Conservation (phyloP, 495 filamentous ascomycete species). For the Xeromyces bisporus region DNA sequence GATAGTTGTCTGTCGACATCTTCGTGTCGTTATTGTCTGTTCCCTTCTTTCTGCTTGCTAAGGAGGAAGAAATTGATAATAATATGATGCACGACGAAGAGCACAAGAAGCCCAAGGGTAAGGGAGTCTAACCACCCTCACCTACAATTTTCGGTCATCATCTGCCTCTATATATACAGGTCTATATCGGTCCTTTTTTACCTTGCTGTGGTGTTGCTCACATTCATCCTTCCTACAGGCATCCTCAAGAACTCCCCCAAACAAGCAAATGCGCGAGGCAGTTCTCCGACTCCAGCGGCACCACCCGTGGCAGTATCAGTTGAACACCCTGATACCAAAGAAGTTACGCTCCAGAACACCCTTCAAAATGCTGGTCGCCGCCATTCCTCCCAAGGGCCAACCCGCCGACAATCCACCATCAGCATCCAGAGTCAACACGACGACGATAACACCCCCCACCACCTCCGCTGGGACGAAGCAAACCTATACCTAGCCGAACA, state of each 20-base stretch:
- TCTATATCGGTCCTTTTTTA: conserved; percentile 1
- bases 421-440: conserved; percentile 26
- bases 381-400: conserved; percentile 51
- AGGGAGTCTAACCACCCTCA: too few species aligned
- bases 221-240: conserved; percentile 30
- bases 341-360: conserved; percentile 84
- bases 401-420: conserved; percentile 54
- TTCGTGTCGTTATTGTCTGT: too few species aligned
- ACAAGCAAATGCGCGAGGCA: conserved; percentile 20
- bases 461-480: conserved; percentile 94
- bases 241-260: conserved; percentile 81
- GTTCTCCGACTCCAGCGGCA: conserved; percentile 12
- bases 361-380: conserved; percentile 85
- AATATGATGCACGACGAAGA: conserved; percentile 10
- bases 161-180: neutral
- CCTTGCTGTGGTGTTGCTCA: neutral
- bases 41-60: too few species aligned
- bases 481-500: conserved; percentile 94
- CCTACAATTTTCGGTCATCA: neutral
- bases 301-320: conserved; percentile 8
- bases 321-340: conserved; percentile 41
- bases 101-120: conserved; percentile 63
- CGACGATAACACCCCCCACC: conserved; percentile 46
- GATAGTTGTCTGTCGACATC: too few species aligned
- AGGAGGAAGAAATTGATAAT: too few species aligned